Evolutionary conservation across 2,329 filamentous ascomycete species (phyloP).

Genomic region (Metarhizium anisopliae): DNA sequence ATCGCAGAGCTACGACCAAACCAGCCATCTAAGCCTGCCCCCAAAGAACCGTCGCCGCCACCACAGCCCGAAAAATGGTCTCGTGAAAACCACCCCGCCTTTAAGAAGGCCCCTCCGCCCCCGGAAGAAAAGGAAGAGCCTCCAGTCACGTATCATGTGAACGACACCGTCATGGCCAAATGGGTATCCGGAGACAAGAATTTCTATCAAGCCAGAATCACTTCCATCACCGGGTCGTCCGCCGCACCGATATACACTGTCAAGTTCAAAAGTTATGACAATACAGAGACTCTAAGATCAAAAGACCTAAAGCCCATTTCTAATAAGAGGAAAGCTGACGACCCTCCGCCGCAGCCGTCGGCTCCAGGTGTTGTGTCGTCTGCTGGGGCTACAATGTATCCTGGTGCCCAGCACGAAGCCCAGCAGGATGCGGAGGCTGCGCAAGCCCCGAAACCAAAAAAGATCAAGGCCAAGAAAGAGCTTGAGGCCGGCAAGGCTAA

Average conservation of each 20-base stretch:
- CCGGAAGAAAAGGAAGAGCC: constrained; percentile 44
- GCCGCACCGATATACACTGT: constrained; percentile 88
- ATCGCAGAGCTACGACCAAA: constrained; percentile 67
- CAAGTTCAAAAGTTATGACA: constrained; percentile 87
- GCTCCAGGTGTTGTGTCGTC: constrained; percentile 40
- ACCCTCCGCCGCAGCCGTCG: constrained; percentile 45
- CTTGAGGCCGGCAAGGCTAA: constrained; percentile 85
- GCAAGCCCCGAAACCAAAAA: constrained; percentile 74
- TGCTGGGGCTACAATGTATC: constrained; percentile 48
- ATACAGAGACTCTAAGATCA: constrained; percentile 69
- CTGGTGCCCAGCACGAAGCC: constrained; percentile 52
- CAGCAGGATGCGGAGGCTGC: constrained; percentile 55
- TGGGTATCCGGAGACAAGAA: constrained; percentile 83
- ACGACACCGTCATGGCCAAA: constrained; percentile 83
- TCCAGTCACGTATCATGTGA: constrained; percentile 64
- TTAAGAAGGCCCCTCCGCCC: constrained; percentile 42
- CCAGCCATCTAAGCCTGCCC: constrained; percentile 34
- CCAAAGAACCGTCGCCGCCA: constrained; percentile 37
- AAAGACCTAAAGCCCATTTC: constrained; percentile 77
- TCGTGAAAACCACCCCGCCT: constrained; percentile 71
- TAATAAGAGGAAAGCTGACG: constrained; percentile 82
- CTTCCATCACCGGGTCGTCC: constrained; percentile 86
- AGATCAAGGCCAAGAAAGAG: constrained; percentile 84
- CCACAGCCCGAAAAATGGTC: constrained; percentile 65
- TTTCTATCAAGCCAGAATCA: constrained; percentile 89